phyloP scores from a whole-genome alignment of 257 asterid genomes.

The Solanum pennellii region DNA sequence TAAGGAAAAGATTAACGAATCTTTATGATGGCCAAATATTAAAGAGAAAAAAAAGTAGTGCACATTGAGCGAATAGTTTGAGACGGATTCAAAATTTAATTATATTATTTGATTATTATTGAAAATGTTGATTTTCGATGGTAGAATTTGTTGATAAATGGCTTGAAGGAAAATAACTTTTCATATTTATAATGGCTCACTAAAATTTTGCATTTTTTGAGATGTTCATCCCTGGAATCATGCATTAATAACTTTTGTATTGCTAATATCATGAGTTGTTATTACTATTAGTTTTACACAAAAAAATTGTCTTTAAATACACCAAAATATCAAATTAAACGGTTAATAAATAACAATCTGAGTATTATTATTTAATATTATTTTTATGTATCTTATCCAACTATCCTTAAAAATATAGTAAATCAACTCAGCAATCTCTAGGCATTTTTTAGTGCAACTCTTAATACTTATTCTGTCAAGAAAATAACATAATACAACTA shows the following conservation, averaged over 20 bases:
- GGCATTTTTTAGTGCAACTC: neutral
- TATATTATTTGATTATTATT: neutral
- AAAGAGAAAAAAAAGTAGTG: neutral
- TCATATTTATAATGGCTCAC: neutral
- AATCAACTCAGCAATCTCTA: neutral
- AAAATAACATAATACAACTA: neutral
- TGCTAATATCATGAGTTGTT: neutral
- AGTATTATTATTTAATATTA: neutral
- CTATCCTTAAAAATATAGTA: neutral
- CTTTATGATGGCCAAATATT: neutral
- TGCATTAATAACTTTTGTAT: neutral
- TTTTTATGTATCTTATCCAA: neutral
- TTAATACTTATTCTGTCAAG: neutral
- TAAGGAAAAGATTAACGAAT: neutral
- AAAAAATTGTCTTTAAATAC: neutral
- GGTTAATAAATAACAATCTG: neutral
- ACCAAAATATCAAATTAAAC: neutral
- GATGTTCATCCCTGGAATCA: neutral
- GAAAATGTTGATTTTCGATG: neutral
- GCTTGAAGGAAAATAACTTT: neutral
- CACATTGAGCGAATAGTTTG: neutral
- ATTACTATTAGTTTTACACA: neutral
- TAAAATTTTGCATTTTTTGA: neutral
- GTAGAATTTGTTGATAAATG: neutral
- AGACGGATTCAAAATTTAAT: neutral